These are phyloP conservation scores for Aspergillus luchuensis DNA, from an alignment of 2,329 filamentous ascomycete species.

Conservation along the genomic window DNA sequence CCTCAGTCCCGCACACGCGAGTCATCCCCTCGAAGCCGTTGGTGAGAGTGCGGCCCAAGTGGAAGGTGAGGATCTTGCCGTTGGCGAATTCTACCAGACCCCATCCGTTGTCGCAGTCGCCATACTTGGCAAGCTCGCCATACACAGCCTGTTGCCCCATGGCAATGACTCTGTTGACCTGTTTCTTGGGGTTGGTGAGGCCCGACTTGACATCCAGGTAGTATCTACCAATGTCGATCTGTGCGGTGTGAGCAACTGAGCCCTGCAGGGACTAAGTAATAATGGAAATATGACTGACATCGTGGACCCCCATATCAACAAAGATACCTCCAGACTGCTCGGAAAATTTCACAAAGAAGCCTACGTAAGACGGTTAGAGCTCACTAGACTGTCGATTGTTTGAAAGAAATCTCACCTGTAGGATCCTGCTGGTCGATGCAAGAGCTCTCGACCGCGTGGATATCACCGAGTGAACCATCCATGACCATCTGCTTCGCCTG, in stretches of 20 bases:
- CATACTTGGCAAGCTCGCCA: conserved; percentile 8
- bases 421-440: conserved; percentile 13
- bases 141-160: conserved; percentile 12
- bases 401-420: neutral
- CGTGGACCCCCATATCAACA: conserved; percentile 37
- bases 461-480: conserved; percentile 3
- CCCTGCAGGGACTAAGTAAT: neutral
- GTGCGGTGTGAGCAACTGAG: neutral
- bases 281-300: conserved; percentile 28
- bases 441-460: conserved; percentile 11
- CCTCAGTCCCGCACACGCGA: conserved; percentile 40
- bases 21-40: conserved; percentile 40
- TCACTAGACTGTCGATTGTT: neutral
- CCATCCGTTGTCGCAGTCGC: conserved; percentile 28
- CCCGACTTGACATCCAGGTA: conserved; percentile 9
- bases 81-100: conserved; percentile 42
- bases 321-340: conserved; percentile 38
- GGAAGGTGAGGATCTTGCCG: conserved; percentile 39
- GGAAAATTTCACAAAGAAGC: conserved; percentile 38
- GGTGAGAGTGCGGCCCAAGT: conserved; percentile 40
- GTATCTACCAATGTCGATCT: conserved; percentile 13
- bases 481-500: conserved; percentile 6
- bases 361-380: conserved; percentile 10
- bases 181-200: conserved; percentile 12
- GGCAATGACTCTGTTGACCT: conserved; percentile 14